Evolutionary conservation across 2,329 filamentous ascomycete species (phyloP).

Genomic region (Fusarium piperis): DNA sequence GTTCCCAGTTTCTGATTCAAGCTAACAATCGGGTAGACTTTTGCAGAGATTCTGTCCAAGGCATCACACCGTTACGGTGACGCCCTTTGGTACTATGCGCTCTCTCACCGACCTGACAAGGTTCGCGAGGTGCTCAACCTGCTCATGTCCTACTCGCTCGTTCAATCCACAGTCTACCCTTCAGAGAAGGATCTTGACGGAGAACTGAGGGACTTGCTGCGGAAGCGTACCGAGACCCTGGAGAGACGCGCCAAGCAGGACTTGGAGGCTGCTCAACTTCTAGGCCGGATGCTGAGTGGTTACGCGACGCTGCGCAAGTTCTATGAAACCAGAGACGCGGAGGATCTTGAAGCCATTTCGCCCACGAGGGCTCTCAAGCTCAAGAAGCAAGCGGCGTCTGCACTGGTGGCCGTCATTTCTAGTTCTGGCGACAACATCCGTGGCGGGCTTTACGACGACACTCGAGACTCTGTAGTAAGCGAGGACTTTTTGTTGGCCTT

Average conservation of each 20-base stretch:
- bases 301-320: constrained; percentile 92
- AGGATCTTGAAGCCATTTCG: constrained; percentile 42
- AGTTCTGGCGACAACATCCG: constrained; percentile 91
- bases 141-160: constrained; percentile 85
- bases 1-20: background rate
- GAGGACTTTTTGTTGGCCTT: constrained; percentile 87
- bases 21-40: constrained; percentile 67
- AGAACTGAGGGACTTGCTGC: constrained; percentile 75
- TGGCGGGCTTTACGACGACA: constrained; percentile 86
- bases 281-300: constrained; percentile 87
- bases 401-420: constrained; percentile 83
- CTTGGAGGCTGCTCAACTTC: constrained; percentile 80
- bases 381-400: constrained; percentile 75
- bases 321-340: constrained; percentile 82
- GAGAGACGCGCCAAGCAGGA: constrained; percentile 78
- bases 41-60: constrained; percentile 79
- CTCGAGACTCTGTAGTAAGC: constrained; percentile 83
- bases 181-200: constrained; percentile 76
- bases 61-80: constrained; percentile 83
- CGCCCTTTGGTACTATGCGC: constrained; percentile 89
- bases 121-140: constrained; percentile 87
- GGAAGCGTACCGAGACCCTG: constrained; percentile 76
- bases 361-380: constrained; percentile 62
- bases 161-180: constrained; percentile 86
- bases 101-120: constrained; percentile 80